These are phyloP conservation scores for Xylaria acuta DNA, from an alignment of 495 filamentous ascomycete species.

Conservation along the genomic window DNA sequence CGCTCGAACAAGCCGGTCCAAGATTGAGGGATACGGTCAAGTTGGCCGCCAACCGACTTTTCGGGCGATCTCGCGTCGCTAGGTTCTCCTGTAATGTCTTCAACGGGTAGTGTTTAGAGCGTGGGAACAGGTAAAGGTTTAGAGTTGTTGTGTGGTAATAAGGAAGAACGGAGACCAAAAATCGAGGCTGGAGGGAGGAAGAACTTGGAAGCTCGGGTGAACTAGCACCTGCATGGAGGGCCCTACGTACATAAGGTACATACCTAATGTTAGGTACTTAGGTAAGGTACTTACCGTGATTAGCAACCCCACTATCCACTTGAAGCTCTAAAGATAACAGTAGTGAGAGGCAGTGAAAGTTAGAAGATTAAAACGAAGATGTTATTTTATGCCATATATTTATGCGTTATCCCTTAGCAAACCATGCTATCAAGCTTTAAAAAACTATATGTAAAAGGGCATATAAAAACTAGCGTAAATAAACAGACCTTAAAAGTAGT, in stretches of 20 bases:
- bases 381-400: no score
- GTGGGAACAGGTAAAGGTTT: neutral
- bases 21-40: neutral
- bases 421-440: no score
- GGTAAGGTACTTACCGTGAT: neutral
- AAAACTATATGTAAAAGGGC: no score
- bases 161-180: neutral
- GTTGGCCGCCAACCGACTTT: neutral
- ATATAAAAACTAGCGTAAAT: no score
- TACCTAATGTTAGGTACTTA: no score
- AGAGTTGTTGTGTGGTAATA: neutral
- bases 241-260: neutral
- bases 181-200: neutral
- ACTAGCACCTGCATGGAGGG: neutral
- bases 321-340: neutral
- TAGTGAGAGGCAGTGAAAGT: no score
- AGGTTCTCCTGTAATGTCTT: neutral
- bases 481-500: no score
- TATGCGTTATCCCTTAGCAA: no score
- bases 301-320: neutral
- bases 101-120: neutral
- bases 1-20: neutral
- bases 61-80: neutral
- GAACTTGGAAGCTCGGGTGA: neutral
- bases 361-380: no score